Evolutionary conservation across 148 eudicot genomes (phyloP), one percentile per base, ranked within the genome.

Genomic region (Beta vulgaris): DNA sequence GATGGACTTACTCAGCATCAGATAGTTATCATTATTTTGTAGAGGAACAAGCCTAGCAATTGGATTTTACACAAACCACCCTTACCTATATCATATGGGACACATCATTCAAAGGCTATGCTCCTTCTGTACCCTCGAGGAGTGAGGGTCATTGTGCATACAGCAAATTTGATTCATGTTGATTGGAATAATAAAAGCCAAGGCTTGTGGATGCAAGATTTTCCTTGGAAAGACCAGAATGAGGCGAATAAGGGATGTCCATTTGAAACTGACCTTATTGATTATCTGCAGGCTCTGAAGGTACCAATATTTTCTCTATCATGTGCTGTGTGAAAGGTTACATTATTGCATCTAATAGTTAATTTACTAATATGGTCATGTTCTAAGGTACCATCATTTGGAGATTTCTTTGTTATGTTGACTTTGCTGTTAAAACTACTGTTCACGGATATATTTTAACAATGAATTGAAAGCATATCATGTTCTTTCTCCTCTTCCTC

Each of bases 161-260:
- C 98, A 37, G 98, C 98, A 80, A 95, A 95, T 81, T 85, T 95
- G 85, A 95, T 95, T 77, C 57, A 85, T 78, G 92, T 92, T 73
- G 98, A 95, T 78, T 95, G 98, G 97, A 95, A 92, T 79, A 95
- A 92, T 85, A 95, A 95, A 86, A 90, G 87, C 75, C 98, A 95
- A 81, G 98, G 93, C 58, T 81, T 95, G 71, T 95, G 98, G 98
- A 89, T 92, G 93, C 98, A 95, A 88, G 98, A 95, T 89, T 95
- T 95, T 60, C 98, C 98, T 46, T 95, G 98, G 98, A 95, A 95
- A 81, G 86, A 80, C 79, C 84, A 81, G 69, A 82, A 74, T 65
- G 78, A 65, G 73, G 40, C 82, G 57, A 83, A 79, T 62, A 82
- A 77, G 73, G 90, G 82, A 32, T 84, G 88, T 80, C 89, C 82